Percentiles rank a stretch among this genome's conserved stretches.
Evolutionary conservation across 1,284 basidiomycete genomes (phyloP).

Genomic region (Grifola frondosa): DNA sequence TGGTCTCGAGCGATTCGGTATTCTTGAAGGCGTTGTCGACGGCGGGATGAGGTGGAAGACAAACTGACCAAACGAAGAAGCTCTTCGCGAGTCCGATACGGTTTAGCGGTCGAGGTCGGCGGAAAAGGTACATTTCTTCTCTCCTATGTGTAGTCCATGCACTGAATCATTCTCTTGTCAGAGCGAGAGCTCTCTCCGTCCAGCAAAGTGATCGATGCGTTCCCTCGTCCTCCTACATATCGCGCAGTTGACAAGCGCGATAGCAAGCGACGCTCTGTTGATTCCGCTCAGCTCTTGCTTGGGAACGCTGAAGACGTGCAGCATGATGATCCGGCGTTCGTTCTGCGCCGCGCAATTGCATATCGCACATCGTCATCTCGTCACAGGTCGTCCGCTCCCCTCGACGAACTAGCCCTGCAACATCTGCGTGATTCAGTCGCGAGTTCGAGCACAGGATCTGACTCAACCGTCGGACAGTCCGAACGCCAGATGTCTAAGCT

Average conservation of each 20-base stretch:
- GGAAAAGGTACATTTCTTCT: slow-evolving; percentile 58
- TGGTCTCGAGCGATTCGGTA: slow-evolving; percentile 89
- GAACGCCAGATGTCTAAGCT: slow-evolving; percentile 65
- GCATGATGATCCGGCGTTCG: slow-evolving; percentile 84
- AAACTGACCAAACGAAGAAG: slow-evolving; percentile 82
- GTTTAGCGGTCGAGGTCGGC: slow-evolving; percentile 58
- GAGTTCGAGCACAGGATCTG: slow-evolving; percentile 45
- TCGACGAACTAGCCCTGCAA: slow-evolving; percentile 75
- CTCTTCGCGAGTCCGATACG: slow-evolving; percentile 77
- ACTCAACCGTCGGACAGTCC: slow-evolving; percentile 36
- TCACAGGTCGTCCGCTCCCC: slow-evolving; percentile 64
- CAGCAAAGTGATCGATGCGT: slow-evolving; percentile 84
- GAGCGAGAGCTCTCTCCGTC: slow-evolving; percentile 78
- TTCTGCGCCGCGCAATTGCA: slow-evolving; percentile 76
- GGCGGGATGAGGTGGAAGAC: slow-evolving; percentile 98
- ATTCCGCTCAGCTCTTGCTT: slow-evolving; percentile 71
- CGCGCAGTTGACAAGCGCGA: slow-evolving; percentile 63
- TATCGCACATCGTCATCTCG: slow-evolving; percentile 69
- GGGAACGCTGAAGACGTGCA: slow-evolving; percentile 75
- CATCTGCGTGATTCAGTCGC: slow-evolving; percentile 65
- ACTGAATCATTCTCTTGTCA: slow-evolving; percentile 31
- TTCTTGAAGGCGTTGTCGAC: slow-evolving; percentile 93
- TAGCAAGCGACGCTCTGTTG: slow-evolving; percentile 84
- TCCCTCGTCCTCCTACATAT: slow-evolving; percentile 72
- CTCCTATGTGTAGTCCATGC: slow-evolving; percentile 5